These are phyloP conservation scores for Erodium moschatum DNA, from an alignment of 441 rosid species.

Conservation along the genomic window DNA sequence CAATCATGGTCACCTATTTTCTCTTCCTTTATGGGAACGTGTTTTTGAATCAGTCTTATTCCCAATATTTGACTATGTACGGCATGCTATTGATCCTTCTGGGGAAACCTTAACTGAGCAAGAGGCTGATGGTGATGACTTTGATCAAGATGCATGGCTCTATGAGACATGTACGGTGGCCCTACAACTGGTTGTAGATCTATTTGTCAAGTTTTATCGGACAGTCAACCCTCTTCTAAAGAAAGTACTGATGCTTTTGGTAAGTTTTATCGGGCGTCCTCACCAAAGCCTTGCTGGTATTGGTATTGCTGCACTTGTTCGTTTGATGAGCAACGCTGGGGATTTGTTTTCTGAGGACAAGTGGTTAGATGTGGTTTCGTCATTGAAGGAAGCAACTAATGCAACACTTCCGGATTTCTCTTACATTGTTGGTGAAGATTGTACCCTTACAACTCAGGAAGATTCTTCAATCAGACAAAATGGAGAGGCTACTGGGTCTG, in stretches of 20 bases:
- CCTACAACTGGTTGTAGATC: slow-evolving; percentile 97
- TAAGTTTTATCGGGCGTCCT: slow-evolving; percentile 93
- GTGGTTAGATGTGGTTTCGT: slow-evolving; percentile 88
- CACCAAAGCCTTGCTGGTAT: slow-evolving; percentile 99
- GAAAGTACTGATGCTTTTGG: slow-evolving; percentile 80
- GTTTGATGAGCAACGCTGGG: slow-evolving; percentile 96
- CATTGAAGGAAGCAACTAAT: slow-evolving; percentile 81
- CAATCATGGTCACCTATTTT: slow-evolving; percentile 93
- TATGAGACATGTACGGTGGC: slow-evolving; percentile 99
- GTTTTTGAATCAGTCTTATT: slow-evolving; percentile 90
- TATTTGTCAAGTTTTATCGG: slow-evolving; percentile 83
- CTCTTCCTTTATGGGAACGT: slow-evolving; percentile 82
- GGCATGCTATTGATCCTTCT: slow-evolving; percentile 98
- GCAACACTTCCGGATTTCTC: slow-evolving; percentile 89
- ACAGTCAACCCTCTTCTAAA: slow-evolving; percentile 90
- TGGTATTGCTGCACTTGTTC: slow-evolving; percentile 98
- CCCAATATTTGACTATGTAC: slow-evolving; percentile 96
- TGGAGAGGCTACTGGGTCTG: slow-evolving; percentile 39
- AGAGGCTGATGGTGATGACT: slow-evolving; percentile 57
- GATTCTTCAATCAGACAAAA: slow-evolving; percentile 28
- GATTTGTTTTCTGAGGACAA: slow-evolving; percentile 81
- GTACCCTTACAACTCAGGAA: slow-evolving; percentile 28
- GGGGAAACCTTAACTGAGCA: slow-evolving; percentile 62
- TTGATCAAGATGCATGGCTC: slow-evolving; percentile 98
- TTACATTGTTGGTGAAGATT: slow-evolving; percentile 49